Evolutionary conservation across 352 stramenopile species (phyloP), one percentile per base, ranked within the genome.

Genomic region (Pythium myriotylum): DNA sequence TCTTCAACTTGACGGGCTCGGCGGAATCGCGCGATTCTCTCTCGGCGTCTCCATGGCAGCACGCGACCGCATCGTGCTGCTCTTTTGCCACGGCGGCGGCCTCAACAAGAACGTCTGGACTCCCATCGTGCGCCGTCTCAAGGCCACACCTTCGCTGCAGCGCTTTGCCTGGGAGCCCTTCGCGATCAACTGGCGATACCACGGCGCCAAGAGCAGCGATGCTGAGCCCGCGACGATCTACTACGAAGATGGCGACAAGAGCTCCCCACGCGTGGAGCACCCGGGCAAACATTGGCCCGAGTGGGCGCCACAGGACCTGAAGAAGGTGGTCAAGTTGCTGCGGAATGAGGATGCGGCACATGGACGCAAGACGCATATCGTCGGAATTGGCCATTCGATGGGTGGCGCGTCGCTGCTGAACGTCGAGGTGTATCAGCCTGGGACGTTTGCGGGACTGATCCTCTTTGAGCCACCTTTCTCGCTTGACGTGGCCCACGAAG

Each of bases 1-100:
- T n/a, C n/a, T n/a, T n/a, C n/a, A n/a, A n/a, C n/a, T n/a, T n/a
- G n/a, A n/a, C n/a, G n/a, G n/a, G n/a, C n/a, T n/a, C n/a, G n/a
- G n/a, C n/a, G n/a, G n/a, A n/a, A n/a, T n/a, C n/a, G n/a, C n/a
- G n/a, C n/a, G n/a, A n/a, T n/a, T n/a, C n/a, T n/a, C n/a, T n/a
- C n/a, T n/a, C n/a, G n/a, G n/a, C n/a, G n/a, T n/a, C n/a, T n/a
- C 29, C 29, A 35, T 26, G n/a, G n/a, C n/a, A n/a, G n/a, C n/a
- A n/a, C n/a, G n/a, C n/a, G n/a, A n/a, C 33, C 54, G 54, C 22
- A 43, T 52, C 39, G 46, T 64, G 24, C n/a, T 79, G 57, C 59
- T 79, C n/a, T 83, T 82, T 43, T 73, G 64, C 17, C 74, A 79
- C 54, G n/a, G n/a, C n/a, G n/a, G n/a, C n/a, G 62, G 65, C 48